phyloP scores from a whole-genome alignment of 306 rosid genomes.

The Prunus padus region DNA sequence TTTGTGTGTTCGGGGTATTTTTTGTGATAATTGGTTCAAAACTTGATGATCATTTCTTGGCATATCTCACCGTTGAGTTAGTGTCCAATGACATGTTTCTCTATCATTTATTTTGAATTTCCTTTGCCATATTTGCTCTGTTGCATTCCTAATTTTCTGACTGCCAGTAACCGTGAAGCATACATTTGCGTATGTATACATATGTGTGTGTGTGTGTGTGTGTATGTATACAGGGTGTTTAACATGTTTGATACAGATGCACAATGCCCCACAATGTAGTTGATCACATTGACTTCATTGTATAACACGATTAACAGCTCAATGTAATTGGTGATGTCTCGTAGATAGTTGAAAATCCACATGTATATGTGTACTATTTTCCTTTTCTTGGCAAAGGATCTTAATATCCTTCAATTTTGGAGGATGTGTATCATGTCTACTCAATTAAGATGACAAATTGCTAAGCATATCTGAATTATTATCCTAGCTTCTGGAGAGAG shows the following conservation, averaged over 20 bases:
- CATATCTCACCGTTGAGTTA: not conserved
- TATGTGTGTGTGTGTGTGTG: not conserved
- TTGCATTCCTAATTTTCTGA: not conserved
- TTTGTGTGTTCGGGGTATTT: not conserved
- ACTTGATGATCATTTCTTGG: not conserved
- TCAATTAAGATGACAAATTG: not conserved
- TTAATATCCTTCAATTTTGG: not conserved
- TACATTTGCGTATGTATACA: not conserved
- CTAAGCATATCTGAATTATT: constrained; percentile 13
- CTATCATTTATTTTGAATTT: not conserved
- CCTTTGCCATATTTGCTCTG: not conserved
- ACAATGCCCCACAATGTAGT: not conserved
- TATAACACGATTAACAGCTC: not conserved
- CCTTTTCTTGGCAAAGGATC: not conserved
- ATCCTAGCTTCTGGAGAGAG: constrained; percentile 62
- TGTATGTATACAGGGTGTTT: not conserved
- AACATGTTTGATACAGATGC: not conserved
- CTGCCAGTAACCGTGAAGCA: not conserved
- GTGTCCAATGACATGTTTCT: not conserved
- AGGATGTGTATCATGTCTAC: not conserved
- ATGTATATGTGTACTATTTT: not conserved
- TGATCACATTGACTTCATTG: not conserved
- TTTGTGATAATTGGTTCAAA: not conserved
- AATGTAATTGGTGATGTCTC: not conserved
- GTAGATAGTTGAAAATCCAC: not conserved